These are phyloP conservation scores for Scalesia atractyloides DNA, from an alignment of 129 eudicot species.

Conservation along the genomic window DNA sequence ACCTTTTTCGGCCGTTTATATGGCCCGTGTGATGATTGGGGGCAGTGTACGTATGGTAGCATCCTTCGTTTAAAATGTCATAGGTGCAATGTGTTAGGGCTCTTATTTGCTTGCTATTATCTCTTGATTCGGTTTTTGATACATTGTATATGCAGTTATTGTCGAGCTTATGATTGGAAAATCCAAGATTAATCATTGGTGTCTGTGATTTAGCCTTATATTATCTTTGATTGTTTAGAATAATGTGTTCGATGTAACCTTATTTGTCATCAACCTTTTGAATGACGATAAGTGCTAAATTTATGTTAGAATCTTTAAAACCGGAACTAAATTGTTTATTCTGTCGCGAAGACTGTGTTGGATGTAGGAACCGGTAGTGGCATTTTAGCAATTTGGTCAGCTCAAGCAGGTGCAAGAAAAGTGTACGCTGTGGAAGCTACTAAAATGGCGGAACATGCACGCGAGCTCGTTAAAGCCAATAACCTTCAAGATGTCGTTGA, in stretches of 20 bases:
- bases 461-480: conserved; percentile 75
- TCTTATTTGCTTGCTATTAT: too few relatives aligned
- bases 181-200: not conserved
- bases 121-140: not conserved
- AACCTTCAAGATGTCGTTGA: conserved; percentile 69
- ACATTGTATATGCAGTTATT: not conserved
- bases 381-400: conserved; percentile 94
- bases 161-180: not conserved
- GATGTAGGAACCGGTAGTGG: conserved; percentile 99
- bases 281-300: not conserved
- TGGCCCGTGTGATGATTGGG: too few relatives aligned
- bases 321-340: conserved; percentile 45
- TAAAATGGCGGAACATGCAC: conserved; percentile 91
- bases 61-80: not conserved
- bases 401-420: conserved; percentile 96
- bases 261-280: not conserved
- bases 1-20: too few relatives aligned
- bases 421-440: conserved; percentile 98
- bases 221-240: not conserved
- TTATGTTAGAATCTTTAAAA: conserved; percentile 10
- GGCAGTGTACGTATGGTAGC: too few relatives aligned
- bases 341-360: conserved; percentile 69
- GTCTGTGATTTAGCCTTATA: not conserved
- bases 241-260: conserved; percentile 5
- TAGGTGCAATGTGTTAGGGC: not conserved